Percentiles rank a stretch among this genome's conserved stretches.
Evolutionary conservation across 805 yeast genomes (phyloP).

Genomic region (Groenewaldozyma tartarivorans): DNA sequence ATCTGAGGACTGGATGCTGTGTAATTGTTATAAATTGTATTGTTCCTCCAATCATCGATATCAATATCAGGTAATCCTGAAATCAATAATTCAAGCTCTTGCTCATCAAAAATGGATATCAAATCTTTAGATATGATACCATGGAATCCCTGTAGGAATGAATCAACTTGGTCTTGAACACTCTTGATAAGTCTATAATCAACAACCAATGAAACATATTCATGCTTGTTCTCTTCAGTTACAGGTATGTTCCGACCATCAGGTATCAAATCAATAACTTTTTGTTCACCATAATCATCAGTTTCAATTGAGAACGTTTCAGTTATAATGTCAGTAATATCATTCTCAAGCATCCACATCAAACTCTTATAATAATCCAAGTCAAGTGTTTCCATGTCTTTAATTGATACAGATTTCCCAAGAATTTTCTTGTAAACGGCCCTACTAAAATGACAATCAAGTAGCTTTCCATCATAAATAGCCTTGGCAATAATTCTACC

Average conservation of each 20-base stretch:
- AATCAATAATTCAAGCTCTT: constrained; percentile 83
- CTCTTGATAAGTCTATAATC: constrained; percentile 78
- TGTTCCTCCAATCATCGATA: constrained; percentile 90
- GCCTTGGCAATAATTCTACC: constrained; percentile 95
- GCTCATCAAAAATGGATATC: constrained; percentile 85
- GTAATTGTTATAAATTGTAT: constrained; percentile 71
- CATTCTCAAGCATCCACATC: constrained; percentile 94
- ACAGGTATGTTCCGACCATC: constrained; percentile 78
- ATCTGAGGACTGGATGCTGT: constrained; percentile 76
- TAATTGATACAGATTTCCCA: constrained; percentile 69
- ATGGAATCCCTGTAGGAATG: constrained; percentile 78
- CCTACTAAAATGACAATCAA: constrained; percentile 91
- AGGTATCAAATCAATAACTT: constrained; percentile 70
- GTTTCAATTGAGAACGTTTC: constrained; percentile 92
- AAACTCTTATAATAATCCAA: constrained; percentile 85
- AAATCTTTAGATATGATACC: constrained; percentile 79
- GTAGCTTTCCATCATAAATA: constrained; percentile 69
- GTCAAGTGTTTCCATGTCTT: constrained; percentile 92
- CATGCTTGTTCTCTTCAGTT: constrained; percentile 82
- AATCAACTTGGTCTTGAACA: constrained; percentile 79
- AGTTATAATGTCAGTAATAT: constrained; percentile 88
- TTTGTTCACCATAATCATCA: constrained; percentile 88
- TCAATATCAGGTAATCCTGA: constrained; percentile 95
- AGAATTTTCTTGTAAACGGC: constrained; percentile 86
- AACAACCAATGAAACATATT: constrained; percentile 76